Conservation (phyloP, 805 yeast genomes). For the Kazachstania bromeliacearum region DNA sequence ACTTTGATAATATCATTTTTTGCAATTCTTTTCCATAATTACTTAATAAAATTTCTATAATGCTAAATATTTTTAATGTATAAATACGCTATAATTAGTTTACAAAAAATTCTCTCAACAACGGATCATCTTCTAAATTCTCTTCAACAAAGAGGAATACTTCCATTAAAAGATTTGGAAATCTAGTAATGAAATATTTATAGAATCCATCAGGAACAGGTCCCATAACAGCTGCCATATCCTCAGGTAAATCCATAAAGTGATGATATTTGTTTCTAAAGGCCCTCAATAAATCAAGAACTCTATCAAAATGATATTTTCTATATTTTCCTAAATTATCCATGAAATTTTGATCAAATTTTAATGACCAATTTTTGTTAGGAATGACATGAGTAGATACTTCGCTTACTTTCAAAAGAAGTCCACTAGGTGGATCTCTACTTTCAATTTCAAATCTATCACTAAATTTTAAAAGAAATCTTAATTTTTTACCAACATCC, state of each 20-base stretch:
- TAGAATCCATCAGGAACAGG: constrained; percentile 82
- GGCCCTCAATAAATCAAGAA: constrained; percentile 83
- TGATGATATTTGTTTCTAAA: constrained; percentile 92
- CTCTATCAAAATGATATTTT: constrained; percentile 66
- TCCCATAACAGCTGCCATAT: constrained; percentile 55
- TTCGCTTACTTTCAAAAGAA: constrained; percentile 47
- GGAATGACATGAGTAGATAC: constrained; percentile 43
- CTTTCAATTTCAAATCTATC: constrained; percentile 83
- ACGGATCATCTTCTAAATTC: constrained; percentile 55
- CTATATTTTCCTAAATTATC: constrained; percentile 85
- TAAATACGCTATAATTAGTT: too few relatives aligned
- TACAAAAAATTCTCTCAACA: constrained; percentile 40
- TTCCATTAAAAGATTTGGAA: constrained; percentile 72
- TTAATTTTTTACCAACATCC: constrained; percentile 62
- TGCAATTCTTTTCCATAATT: background rate
- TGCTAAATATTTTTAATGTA: too few relatives aligned
- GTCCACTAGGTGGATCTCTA: constrained; percentile 65
- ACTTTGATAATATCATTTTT: background rate
- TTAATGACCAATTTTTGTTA: constrained; percentile 65
- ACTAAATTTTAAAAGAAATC: constrained; percentile 76
- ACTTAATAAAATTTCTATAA: too few relatives aligned
- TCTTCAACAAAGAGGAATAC: constrained; percentile 54
- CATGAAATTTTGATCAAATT: constrained; percentile 63
- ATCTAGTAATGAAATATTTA: constrained; percentile 58
- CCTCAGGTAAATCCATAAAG: constrained; percentile 75